phyloP scores from a whole-genome alignment of 805 yeast species.

The Candida oleophila region DNA sequence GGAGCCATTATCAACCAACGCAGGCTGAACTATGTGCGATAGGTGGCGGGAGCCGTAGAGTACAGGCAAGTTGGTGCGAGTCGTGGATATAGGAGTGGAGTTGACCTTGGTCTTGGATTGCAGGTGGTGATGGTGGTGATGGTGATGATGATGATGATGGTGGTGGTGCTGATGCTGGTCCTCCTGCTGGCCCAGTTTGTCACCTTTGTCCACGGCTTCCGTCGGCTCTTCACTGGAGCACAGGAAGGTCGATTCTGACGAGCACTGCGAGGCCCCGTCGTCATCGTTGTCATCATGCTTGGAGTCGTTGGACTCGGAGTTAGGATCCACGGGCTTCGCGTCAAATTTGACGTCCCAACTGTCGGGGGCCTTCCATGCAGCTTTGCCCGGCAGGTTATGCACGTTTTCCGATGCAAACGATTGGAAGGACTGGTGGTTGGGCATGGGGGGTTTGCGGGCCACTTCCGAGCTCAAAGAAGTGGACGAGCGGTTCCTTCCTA shows the following conservation, averaged over 20 bases:
- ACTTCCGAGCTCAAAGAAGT: constrained; percentile 1
- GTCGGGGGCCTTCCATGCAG: constrained; percentile 47
- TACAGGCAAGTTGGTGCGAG: constrained; percentile 23
- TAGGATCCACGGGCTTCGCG: neutral
- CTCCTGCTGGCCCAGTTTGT: constrained; percentile 8
- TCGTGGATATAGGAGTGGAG: neutral
- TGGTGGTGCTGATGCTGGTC: constrained; percentile 4
- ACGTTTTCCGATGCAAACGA: neutral
- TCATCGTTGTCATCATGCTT: constrained; percentile 3
- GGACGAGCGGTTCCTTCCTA: neutral
- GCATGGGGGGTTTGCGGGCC: neutral
- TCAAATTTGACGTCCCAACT: constrained; percentile 47
- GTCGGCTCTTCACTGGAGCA: constrained; percentile 13
- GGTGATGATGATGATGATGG: constrained; percentile 6
- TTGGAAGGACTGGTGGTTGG: neutral
- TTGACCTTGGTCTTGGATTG: neutral
- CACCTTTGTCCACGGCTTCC: constrained; percentile 11
- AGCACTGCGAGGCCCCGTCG: neutral
- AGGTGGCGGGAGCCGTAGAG: constrained; percentile 31
- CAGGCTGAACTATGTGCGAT: neutral
- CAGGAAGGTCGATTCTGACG: constrained; percentile 10
- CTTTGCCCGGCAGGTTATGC: constrained; percentile 2
- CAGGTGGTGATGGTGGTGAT: constrained; percentile 4
- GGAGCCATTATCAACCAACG: neutral
- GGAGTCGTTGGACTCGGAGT: neutral